Conservation (phyloP, 2,329 filamentous ascomycete genomes). For the Phialemoniopsis sp. region DNA sequence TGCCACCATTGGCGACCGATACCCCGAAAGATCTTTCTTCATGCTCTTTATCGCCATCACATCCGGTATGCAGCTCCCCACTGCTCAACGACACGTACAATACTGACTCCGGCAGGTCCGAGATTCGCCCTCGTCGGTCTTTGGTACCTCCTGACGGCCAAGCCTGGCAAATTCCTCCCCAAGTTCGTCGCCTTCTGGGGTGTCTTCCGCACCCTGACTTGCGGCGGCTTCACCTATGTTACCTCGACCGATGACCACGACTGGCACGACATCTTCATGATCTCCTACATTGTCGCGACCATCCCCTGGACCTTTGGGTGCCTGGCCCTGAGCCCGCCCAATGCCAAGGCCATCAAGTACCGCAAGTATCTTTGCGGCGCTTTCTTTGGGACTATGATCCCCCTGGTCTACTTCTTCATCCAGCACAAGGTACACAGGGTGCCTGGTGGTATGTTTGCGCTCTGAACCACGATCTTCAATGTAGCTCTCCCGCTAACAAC, state of each 20-base stretch:
- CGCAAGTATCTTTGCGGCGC: conserved; percentile 76
- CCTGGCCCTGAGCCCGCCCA: conserved; percentile 80
- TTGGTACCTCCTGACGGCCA: conserved; percentile 85
- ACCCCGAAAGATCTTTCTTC: conserved; percentile 94
- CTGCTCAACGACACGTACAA: conserved; percentile 3
- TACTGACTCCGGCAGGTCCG: conserved; percentile 53
- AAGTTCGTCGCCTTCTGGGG: conserved; percentile 78
- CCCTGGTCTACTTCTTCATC: conserved; percentile 94
- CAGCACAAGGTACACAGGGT: conserved; percentile 97
- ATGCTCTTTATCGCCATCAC: conserved; percentile 97
- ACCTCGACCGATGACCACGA: conserved; percentile 97
- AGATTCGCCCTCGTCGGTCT: conserved; percentile 86
- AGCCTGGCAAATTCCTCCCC: conserved; percentile 69
- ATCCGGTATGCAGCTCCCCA: conserved; percentile 55
- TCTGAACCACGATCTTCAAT: background rate
- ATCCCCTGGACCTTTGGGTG: conserved; percentile 94
- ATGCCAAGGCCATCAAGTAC: conserved; percentile 78
- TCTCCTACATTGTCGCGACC: conserved; percentile 91
- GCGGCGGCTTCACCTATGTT: conserved; percentile 97
- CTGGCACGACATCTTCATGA: conserved; percentile 99
- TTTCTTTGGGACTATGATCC: conserved; percentile 89
- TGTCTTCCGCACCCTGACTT: conserved; percentile 84
- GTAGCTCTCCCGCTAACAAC: too few species aligned
- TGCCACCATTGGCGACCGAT: conserved; percentile 93
- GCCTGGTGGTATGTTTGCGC: conserved; percentile 68